Percentiles rank a stretch among this genome's conserved stretches.
Conservation (phyloP, 768 basidiomycete species). For the Xerocomus brunneocitrinus region DNA sequence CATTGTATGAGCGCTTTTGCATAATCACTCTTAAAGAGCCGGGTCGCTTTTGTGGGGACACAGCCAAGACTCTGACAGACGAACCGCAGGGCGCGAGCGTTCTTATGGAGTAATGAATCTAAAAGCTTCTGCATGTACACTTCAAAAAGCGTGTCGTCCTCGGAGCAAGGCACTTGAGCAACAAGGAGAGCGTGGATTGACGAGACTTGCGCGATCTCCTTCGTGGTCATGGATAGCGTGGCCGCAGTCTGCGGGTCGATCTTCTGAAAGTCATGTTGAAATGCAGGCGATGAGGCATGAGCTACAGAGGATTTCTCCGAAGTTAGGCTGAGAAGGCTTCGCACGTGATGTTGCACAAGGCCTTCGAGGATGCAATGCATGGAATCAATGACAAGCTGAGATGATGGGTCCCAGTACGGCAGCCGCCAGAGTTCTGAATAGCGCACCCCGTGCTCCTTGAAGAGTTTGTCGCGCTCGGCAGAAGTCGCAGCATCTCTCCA, state of each 20-base stretch:
- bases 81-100: neutral
- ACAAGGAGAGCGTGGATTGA: neutral
- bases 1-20: neutral
- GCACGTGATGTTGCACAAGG: neutral
- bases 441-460: neutral
- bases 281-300: neutral
- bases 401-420: neutral
- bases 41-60: neutral
- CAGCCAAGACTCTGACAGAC: neutral
- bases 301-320: neutral
- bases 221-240: neutral
- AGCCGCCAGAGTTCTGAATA: neutral
- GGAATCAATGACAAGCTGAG: neutral
- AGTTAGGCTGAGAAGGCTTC: too few relatives aligned
- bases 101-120: neutral
- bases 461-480: neutral
- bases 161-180: neutral
- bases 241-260: neutral
- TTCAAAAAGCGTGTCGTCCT: neutral
- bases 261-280: neutral
- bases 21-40: neutral
- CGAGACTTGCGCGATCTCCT: neutral
- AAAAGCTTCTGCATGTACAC: neutral
- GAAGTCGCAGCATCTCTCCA: slow-evolving; percentile 10
- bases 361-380: neutral